Percentiles rank a stretch among this genome's conserved stretches.
Conservation (phyloP, 345 rosid species). For the Gossypium raimondii region DNA sequence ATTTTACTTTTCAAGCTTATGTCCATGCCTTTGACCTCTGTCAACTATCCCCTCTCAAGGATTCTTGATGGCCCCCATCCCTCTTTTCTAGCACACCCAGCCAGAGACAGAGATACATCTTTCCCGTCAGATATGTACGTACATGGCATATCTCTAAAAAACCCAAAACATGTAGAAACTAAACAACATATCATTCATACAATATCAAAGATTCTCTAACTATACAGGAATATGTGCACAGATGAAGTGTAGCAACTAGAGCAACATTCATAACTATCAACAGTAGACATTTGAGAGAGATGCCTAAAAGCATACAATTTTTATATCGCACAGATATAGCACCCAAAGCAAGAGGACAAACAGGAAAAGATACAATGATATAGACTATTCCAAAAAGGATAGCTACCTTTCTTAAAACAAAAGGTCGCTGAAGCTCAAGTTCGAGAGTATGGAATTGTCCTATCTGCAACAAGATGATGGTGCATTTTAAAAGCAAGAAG, state of each 20-base stretch:
- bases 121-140: not conserved
- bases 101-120: not conserved
- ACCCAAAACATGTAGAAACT: not conserved
- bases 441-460: constrained; percentile 94
- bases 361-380: not conserved
- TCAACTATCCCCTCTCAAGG: not conserved
- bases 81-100: not conserved
- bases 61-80: not conserved
- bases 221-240: not conserved
- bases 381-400: not conserved
- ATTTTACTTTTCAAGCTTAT: not conserved
- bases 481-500: not conserved
- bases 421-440: constrained; percentile 74
- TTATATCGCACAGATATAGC: not conserved
- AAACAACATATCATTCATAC: not conserved
- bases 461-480: constrained; percentile 43
- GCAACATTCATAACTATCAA: not conserved
- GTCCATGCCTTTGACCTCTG: not conserved
- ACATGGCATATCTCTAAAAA: not conserved
- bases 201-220: not conserved
- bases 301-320: not conserved
- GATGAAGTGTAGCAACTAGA: not conserved
- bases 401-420: constrained; percentile 81
- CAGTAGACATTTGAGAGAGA: not conserved
- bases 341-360: not conserved